phyloP scores from a whole-genome alignment of 2,329 filamentous ascomycete genomes.

The Neobulgaria alba region DNA sequence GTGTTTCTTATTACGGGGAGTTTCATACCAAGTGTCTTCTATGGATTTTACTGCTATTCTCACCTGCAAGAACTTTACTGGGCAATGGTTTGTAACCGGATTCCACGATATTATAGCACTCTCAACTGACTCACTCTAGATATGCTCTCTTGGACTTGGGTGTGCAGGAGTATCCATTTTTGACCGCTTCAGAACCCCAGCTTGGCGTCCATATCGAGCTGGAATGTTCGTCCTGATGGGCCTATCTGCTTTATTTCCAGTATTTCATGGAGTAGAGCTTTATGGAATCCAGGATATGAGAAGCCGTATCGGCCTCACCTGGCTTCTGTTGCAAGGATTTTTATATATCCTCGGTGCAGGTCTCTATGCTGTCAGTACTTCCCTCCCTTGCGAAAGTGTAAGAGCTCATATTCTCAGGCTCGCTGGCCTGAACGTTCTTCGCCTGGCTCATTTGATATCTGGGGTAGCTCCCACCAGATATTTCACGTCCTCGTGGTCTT shows the following conservation, averaged over 20 bases:
- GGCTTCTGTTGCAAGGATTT: slow-evolving; percentile 70
- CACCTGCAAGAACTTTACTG: slow-evolving; percentile 63
- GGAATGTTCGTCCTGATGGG: slow-evolving; percentile 86
- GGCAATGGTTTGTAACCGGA: slow-evolving; percentile 51
- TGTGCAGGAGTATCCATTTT: slow-evolving; percentile 71
- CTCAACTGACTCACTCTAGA: slow-evolving; percentile 41
- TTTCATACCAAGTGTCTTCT: slow-evolving; percentile 82
- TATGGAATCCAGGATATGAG: slow-evolving; percentile 61
- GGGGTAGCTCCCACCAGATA: slow-evolving; percentile 90
- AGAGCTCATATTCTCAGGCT: slow-evolving; percentile 36
- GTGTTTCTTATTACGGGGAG: slow-evolving; percentile 85
- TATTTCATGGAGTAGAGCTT: slow-evolving; percentile 63
- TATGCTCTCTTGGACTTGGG: slow-evolving; percentile 65
- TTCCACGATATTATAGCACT: not conserved
- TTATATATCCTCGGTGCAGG: slow-evolving; percentile 81
- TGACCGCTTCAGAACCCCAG: slow-evolving; percentile 74
- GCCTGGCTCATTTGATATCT: slow-evolving; percentile 79
- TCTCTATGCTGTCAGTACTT: slow-evolving; percentile 65
- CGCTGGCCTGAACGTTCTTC: slow-evolving; percentile 74
- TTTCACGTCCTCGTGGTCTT: slow-evolving; percentile 86
- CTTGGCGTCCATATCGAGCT: slow-evolving; percentile 77
- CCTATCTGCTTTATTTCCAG: slow-evolving; percentile 71
- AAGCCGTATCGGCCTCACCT: slow-evolving; percentile 68
- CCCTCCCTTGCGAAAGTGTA: not conserved
- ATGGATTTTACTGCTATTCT: slow-evolving; percentile 69